These are phyloP conservation scores for Russula griseocarnosa DNA, from an alignment of 768 basidiomycete genomes.

Conservation along the genomic window DNA sequence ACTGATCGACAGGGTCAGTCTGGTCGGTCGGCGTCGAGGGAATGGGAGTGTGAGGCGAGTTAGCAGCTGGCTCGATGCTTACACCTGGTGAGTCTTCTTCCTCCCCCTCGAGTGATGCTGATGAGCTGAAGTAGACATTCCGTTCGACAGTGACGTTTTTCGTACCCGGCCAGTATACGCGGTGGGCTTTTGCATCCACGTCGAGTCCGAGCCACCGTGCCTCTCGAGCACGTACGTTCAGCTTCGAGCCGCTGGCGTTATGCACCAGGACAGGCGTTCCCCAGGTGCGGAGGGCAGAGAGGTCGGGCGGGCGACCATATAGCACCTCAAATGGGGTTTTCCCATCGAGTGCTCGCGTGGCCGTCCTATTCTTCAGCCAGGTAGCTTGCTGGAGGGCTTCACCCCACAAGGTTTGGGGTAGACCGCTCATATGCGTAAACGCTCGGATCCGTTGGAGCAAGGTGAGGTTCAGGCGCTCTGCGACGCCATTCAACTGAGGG, in stretches of 20 bases:
- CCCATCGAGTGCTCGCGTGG: neutral
- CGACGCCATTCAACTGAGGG: neutral
- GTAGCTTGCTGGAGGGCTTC: neutral
- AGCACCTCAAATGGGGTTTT: neutral
- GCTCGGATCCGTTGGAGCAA: neutral
- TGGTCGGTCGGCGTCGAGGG: too few relatives aligned
- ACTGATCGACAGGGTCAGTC: too few relatives aligned
- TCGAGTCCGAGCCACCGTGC: neutral
- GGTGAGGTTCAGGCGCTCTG: neutral
- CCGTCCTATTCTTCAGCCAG: neutral
- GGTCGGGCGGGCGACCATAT: neutral
- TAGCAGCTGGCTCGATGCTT: too few relatives aligned
- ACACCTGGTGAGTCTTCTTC: too few relatives aligned
- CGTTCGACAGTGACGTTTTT: neutral
- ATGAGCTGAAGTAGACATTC: neutral
- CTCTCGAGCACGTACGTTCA: neutral
- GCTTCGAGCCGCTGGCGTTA: neutral
- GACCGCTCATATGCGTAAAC: neutral
- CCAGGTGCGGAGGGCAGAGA: neutral
- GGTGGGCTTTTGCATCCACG: neutral
- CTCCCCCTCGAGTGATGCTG: neutral
- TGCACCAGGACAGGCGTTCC: neutral
- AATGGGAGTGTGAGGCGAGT: too few relatives aligned
- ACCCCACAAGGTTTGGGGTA: neutral
- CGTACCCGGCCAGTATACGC: neutral